These are phyloP conservation scores for Annona cherimola DNA, from an alignment of 164 flowering plant genomes.

Conservation along the genomic window DNA sequence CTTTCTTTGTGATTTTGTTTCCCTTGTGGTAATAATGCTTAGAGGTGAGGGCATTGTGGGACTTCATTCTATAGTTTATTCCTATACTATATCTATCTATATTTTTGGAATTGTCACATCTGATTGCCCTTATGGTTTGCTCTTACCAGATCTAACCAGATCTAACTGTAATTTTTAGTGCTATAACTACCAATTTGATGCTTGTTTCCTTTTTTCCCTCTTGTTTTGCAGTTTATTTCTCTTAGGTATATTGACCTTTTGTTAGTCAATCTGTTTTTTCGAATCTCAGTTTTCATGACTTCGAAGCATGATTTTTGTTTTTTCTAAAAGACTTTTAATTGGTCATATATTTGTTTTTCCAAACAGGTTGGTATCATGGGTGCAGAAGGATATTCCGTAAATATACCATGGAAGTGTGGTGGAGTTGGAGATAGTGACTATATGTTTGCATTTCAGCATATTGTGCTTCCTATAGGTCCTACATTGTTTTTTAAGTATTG, in stretches of 20 bases:
- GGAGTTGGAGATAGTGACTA: constrained; percentile 97
- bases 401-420: constrained; percentile 89
- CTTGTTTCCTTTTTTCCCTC: background rate
- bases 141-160: background rate
- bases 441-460: constrained; percentile 77
- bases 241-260: background rate
- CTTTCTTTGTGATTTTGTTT: background rate
- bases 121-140: background rate
- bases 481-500: background rate
- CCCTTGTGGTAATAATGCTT: background rate
- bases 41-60: background rate
- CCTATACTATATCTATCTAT: too few relatives aligned
- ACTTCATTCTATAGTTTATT: background rate
- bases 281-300: too few relatives aligned
- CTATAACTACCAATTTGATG: background rate
- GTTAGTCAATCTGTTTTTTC: too few relatives aligned
- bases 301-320: background rate
- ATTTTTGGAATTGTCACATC: too few relatives aligned
- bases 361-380: constrained; percentile 76
- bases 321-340: background rate
- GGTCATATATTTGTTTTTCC: background rate
- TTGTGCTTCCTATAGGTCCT: constrained; percentile 90
- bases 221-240: constrained; percentile 1
- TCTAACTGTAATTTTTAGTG: background rate
- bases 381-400: constrained; percentile 92